phyloP scores from a whole-genome alignment of 768 basidiomycete genomes.

The Dendrothele bispora region DNA sequence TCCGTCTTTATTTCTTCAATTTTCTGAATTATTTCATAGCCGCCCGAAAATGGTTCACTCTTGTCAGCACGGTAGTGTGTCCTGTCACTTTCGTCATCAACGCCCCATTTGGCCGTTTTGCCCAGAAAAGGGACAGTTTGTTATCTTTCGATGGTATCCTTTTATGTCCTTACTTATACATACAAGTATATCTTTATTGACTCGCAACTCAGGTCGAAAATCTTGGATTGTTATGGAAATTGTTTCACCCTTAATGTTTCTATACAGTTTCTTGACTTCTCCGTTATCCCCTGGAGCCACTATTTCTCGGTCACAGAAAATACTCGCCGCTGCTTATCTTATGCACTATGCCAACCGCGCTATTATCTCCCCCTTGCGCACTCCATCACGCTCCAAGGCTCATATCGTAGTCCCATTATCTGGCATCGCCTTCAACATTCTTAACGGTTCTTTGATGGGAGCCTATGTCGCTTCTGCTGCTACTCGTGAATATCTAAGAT shows the following conservation, averaged over 20 bases:
- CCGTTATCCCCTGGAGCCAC: constrained; percentile 26
- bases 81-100: constrained; percentile 53
- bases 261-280: constrained; percentile 29
- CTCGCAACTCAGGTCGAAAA: constrained; percentile 30
- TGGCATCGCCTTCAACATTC: constrained; percentile 50
- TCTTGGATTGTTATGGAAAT: constrained; percentile 59
- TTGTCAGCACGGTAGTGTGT: constrained; percentile 33
- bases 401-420: constrained; percentile 49
- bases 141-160: constrained; percentile 18
- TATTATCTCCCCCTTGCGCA: constrained; percentile 60
- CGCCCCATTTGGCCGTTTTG: constrained; percentile 83
- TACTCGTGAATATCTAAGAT: constrained; percentile 31
- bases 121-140: constrained; percentile 37
- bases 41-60: constrained; percentile 44
- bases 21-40: constrained; percentile 20
- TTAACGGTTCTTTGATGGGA: constrained; percentile 56
- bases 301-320: constrained; percentile 31
- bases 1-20: neutral
- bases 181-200: neutral
- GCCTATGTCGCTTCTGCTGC: constrained; percentile 46
- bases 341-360: constrained; percentile 68
- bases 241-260: constrained; percentile 41
- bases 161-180: neutral
- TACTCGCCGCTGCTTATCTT: constrained; percentile 47
- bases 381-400: constrained; percentile 55